phyloP scores from a whole-genome alignment of 1,284 basidiomycete genomes.

The Heterobasidion annosum region DNA sequence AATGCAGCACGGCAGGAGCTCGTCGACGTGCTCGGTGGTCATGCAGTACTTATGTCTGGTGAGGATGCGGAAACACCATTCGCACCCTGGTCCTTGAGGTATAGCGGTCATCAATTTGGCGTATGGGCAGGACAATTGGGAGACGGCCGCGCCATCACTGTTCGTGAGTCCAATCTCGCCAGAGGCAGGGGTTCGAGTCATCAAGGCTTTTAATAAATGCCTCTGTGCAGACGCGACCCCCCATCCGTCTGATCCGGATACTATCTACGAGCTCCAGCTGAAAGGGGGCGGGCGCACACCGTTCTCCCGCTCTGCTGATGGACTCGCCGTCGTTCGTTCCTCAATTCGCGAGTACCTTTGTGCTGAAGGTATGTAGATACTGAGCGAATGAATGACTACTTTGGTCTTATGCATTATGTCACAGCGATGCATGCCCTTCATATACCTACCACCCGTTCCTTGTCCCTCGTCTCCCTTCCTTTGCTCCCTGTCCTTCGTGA shows the following conservation, averaged over 20 bases:
- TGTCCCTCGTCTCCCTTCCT: slow-evolving; percentile 76
- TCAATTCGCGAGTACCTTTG: slow-evolving; percentile 89
- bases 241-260: slow-evolving; percentile 46
- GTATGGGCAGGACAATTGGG: slow-evolving; percentile 94
- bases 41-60: slow-evolving; percentile 59
- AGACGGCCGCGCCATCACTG: slow-evolving; percentile 87
- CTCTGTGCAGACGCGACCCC: slow-evolving; percentile 59
- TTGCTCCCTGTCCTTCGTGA: slow-evolving; percentile 75
- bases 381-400: neutral
- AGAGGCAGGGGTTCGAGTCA: neutral
- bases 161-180: slow-evolving; percentile 41
- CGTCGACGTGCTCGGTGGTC: slow-evolving; percentile 74
- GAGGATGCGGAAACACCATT: slow-evolving; percentile 40
- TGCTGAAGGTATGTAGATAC: slow-evolving; percentile 57
- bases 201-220: neutral
- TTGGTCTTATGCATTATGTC: neutral
- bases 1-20: slow-evolving; percentile 57
- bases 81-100: slow-evolving; percentile 84
- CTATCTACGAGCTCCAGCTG: slow-evolving; percentile 80
- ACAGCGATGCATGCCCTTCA: slow-evolving; percentile 80
- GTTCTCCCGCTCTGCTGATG: slow-evolving; percentile 87
- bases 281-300: slow-evolving; percentile 94
- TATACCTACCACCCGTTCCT: slow-evolving; percentile 86
- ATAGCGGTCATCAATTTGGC: slow-evolving; percentile 91
- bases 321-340: slow-evolving; percentile 85